A percentile compares a stretch with the other conserved stretches of the same genome.
phyloP scores from a whole-genome alignment of 331 rosid genomes.

The Ulmus americana region DNA sequence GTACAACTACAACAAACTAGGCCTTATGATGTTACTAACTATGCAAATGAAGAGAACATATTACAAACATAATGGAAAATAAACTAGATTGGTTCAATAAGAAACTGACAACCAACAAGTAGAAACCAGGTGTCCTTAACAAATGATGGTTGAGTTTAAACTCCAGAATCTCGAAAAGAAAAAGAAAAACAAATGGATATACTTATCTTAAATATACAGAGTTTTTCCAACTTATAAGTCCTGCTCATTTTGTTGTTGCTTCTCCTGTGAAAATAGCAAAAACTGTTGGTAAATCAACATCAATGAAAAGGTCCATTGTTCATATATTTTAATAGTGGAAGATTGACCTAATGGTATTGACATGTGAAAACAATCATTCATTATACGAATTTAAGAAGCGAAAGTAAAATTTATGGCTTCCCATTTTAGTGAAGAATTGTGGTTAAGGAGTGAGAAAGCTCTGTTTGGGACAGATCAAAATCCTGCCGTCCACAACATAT shows the following conservation, averaged over 20 bases:
- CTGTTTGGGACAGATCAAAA: neutral
- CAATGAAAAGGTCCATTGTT: conserved; percentile 22
- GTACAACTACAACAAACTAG: too few relatives aligned
- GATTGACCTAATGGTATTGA: conserved; percentile 22
- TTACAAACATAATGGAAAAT: neutral
- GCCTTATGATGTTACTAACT: neutral
- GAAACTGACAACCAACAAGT: conserved; percentile 1
- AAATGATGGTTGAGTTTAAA: neutral
- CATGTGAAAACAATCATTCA: neutral
- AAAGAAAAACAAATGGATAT: neutral
- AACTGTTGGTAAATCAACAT: conserved; percentile 21
- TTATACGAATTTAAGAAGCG: neutral
- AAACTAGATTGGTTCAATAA: neutral
- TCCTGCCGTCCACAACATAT: neutral
- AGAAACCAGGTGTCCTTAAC: conserved; percentile 1
- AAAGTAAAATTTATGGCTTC: neutral
- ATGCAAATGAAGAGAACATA: neutral
- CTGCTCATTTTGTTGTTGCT: conserved; percentile 22
- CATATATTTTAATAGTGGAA: conserved; percentile 23
- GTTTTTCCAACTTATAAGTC: conserved; percentile 13
- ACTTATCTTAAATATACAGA: conserved; percentile 12
- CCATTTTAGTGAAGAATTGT: neutral
- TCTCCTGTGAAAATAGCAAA: conserved; percentile 15
- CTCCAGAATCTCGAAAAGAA: conserved; percentile 15
- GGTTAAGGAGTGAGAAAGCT: neutral